A percentile compares a stretch with the other conserved stretches of the same genome.
These are phyloP conservation scores for Kurtzmaniella fragi DNA, from an alignment of 805 yeast genomes.

Conservation along the genomic window DNA sequence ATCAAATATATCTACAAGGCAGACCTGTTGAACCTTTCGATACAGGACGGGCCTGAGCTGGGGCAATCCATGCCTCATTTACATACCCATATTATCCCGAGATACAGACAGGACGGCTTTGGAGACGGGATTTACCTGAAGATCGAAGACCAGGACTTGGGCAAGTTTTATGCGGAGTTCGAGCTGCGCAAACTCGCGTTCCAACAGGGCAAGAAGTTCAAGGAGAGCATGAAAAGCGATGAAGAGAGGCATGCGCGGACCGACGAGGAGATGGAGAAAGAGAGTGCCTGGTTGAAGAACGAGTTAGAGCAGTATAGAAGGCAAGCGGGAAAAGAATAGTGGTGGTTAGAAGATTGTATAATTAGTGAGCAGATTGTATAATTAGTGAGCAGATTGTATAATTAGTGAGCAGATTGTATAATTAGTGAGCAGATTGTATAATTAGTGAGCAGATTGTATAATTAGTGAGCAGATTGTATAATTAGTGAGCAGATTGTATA, in stretches of 20 bases:
- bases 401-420: no score
- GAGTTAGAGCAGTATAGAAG: constrained; percentile 30
- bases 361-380: no score
- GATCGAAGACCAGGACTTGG: constrained; percentile 54
- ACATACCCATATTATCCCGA: constrained; percentile 90
- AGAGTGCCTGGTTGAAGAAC: constrained; percentile 52
- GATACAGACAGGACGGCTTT: constrained; percentile 52
- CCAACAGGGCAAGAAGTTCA: constrained; percentile 18
- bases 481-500: no score
- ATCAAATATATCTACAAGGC: constrained; percentile 67
- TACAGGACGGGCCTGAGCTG: constrained; percentile 94
- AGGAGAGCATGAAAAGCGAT: constrained; percentile 36
- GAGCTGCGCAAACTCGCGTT: constrained; percentile 18
- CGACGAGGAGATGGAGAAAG: constrained; percentile 62
- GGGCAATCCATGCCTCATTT: constrained; percentile 96
- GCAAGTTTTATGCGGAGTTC: constrained; percentile 23
- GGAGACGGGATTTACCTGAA: constrained; percentile 73
- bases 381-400: no score
- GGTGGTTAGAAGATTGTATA: no score
- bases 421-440: no score
- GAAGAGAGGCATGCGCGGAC: constrained; percentile 55
- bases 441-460: no score
- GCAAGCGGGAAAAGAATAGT: no score
- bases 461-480: no score
- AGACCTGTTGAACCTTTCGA: constrained; percentile 81